Percentiles rank a stretch among this genome's conserved stretches.
Conservation (phyloP, 768 basidiomycete genomes). For the Russula sp. region DNA sequence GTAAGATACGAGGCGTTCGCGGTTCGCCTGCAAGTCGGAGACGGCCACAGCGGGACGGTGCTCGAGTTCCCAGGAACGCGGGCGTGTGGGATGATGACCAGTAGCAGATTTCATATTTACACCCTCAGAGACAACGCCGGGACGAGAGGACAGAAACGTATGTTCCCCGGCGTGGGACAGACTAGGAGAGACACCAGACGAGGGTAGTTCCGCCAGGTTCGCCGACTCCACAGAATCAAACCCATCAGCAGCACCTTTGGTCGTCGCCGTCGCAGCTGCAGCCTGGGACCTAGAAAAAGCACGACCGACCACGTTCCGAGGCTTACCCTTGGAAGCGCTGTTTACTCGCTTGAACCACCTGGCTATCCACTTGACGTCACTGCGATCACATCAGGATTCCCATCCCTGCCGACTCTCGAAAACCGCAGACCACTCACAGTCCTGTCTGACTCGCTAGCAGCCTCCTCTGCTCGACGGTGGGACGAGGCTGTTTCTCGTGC, state of each 20-base stretch:
- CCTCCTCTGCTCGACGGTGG: conserved; percentile 11
- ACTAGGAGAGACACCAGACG: not conserved
- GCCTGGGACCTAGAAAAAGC: not conserved
- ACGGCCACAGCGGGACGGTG: not conserved
- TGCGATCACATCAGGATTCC: not conserved
- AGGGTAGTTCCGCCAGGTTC: not conserved
- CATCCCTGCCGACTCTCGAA: not conserved
- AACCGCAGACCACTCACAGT: conserved; percentile 10
- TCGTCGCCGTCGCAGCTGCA: not conserved
- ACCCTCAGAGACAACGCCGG: not conserved
- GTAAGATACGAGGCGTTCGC: not conserved
- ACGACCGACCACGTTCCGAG: not conserved
- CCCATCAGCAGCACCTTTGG: not conserved
- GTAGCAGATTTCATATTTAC: not conserved
- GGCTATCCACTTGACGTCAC: conserved; percentile 18
- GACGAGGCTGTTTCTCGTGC: conserved; percentile 6
- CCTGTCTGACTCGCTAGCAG: conserved; percentile 15
- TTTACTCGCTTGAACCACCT: conserved; percentile 16
- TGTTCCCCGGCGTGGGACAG: not conserved
- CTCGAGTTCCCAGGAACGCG: not conserved
- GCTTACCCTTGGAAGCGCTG: conserved; percentile 1
- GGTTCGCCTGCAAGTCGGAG: not conserved
- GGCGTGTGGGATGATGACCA: not conserved
- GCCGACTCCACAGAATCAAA: not conserved
- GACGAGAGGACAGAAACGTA: not conserved